A percentile compares a stretch with the other conserved stretches of the same genome.
Evolutionary conservation across 345 rosid species (phyloP).

Genomic region (Eucalyptus erythrocorys): DNA sequence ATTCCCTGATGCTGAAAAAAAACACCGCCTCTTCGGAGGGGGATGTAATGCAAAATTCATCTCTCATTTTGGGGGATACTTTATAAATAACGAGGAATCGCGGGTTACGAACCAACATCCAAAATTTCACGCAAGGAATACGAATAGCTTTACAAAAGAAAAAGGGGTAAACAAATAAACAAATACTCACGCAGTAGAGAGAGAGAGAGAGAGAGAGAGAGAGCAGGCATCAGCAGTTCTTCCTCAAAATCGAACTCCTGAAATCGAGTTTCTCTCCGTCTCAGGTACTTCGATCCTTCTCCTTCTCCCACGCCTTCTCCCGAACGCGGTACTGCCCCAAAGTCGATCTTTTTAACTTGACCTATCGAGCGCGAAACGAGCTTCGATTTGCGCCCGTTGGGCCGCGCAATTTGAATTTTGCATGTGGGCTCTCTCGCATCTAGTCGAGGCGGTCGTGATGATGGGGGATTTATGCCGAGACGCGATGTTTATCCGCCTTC

Average conservation of each 20-base stretch:
- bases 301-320: not conserved
- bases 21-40: not conserved
- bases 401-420: not conserved
- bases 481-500: not conserved
- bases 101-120: not conserved
- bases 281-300: not conserved
- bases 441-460: not conserved
- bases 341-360: not conserved
- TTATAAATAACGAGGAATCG: not conserved
- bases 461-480: not conserved
- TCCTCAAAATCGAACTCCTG: not conserved
- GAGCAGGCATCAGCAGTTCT: not conserved
- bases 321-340: not conserved
- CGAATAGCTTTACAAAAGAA: not conserved
- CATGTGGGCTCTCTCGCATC: not conserved
- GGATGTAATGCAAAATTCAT: not conserved
- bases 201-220: not conserved
- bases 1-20: not conserved
- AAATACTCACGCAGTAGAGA: not conserved
- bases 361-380: not conserved
- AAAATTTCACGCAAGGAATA: not conserved
- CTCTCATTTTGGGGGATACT: not conserved
- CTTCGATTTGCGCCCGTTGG: not conserved
- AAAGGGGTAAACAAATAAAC: not conserved
- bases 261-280: not conserved